Evolutionary conservation across 2,329 filamentous ascomycete genomes (phyloP).

Genomic region (Ambrosiella xylebori): DNA sequence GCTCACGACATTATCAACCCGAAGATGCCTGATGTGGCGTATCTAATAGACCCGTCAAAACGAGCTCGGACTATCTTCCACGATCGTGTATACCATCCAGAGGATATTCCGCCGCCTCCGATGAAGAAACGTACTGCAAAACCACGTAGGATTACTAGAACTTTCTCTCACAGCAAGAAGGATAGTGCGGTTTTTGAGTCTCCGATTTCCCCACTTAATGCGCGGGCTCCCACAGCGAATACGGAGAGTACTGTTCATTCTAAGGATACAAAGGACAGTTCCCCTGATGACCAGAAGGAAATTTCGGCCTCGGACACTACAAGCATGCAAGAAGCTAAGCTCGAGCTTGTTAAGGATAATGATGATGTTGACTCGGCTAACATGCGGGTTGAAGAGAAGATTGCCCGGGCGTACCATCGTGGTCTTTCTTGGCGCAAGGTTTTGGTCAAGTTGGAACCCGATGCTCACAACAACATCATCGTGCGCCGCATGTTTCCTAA

Average conservation of each 20-base stretch:
- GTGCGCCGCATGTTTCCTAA: constrained; percentile 94
- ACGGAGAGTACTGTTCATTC: constrained; percentile 3
- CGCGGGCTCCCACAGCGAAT: constrained; percentile 12
- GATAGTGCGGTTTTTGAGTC: background rate
- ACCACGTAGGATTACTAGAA: constrained; percentile 8
- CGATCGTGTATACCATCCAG: constrained; percentile 83
- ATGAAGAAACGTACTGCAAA: constrained; percentile 31
- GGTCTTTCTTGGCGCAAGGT: constrained; percentile 93
- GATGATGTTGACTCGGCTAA: constrained; percentile 36
- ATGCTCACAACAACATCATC: constrained; percentile 97
- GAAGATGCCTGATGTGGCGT: constrained; percentile 64
- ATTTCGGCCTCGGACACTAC: background rate
- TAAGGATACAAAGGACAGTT: constrained; percentile 7
- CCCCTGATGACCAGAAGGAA: constrained; percentile 19
- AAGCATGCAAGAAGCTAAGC: constrained; percentile 14
- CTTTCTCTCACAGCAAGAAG: background rate
- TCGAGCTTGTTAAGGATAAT: constrained; percentile 22
- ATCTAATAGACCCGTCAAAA: constrained; percentile 64
- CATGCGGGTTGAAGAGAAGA: constrained; percentile 95
- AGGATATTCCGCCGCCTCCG: constrained; percentile 75
- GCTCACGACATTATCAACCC: constrained; percentile 86
- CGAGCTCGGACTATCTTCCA: constrained; percentile 88
- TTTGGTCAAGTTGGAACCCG: constrained; percentile 82
- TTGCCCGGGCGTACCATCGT: constrained; percentile 84
- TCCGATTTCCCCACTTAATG: background rate